Conservation (phyloP, 257 asterid species). For the Scutellaria barbata region DNA sequence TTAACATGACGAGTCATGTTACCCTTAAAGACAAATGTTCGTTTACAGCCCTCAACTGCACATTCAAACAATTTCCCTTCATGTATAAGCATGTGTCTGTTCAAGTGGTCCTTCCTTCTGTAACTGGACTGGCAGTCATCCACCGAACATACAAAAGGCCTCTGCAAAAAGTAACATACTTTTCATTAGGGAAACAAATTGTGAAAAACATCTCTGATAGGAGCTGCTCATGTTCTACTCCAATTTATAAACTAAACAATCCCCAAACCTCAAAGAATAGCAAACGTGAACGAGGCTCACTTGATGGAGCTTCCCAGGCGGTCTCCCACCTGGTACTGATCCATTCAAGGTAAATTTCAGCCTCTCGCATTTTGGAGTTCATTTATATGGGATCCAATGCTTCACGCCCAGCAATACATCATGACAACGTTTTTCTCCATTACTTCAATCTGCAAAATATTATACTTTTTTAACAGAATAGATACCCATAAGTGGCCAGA, state of each 20-base stretch:
- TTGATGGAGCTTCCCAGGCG: slow-evolving; percentile 99
- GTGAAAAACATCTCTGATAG: neutral
- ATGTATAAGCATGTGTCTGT: slow-evolving; percentile 80
- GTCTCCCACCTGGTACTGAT: slow-evolving; percentile 99
- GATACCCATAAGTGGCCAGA: slow-evolving; percentile 2
- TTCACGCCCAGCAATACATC: slow-evolving; percentile 69
- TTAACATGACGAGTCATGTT: slow-evolving; percentile 71
- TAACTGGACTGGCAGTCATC: slow-evolving; percentile 80
- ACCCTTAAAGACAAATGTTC: slow-evolving; percentile 56
- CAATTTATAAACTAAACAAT: slow-evolving; percentile 20
- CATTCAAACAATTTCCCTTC: slow-evolving; percentile 77
- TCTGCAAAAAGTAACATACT: slow-evolving; percentile 49
- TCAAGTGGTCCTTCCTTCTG: slow-evolving; percentile 86
- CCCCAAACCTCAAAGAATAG: slow-evolving; percentile 57
- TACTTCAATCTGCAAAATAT: slow-evolving; percentile 53
- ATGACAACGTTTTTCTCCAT: slow-evolving; percentile 32
- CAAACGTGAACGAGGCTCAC: slow-evolving; percentile 94
- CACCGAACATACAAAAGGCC: slow-evolving; percentile 76
- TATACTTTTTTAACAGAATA: slow-evolving; percentile 21
- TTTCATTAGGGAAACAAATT: slow-evolving; percentile 15
- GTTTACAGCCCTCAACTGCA: slow-evolving; percentile 56
- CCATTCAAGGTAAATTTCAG: slow-evolving; percentile 72
- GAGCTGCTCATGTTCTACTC: neutral
- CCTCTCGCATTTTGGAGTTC: slow-evolving; percentile 99
- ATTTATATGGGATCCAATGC: slow-evolving; percentile 96